A percentile compares a stretch with the other conserved stretches of the same genome.
Evolutionary conservation across 148 eudicot genomes (phyloP).

Genomic region (Pouteria glomerata): DNA sequence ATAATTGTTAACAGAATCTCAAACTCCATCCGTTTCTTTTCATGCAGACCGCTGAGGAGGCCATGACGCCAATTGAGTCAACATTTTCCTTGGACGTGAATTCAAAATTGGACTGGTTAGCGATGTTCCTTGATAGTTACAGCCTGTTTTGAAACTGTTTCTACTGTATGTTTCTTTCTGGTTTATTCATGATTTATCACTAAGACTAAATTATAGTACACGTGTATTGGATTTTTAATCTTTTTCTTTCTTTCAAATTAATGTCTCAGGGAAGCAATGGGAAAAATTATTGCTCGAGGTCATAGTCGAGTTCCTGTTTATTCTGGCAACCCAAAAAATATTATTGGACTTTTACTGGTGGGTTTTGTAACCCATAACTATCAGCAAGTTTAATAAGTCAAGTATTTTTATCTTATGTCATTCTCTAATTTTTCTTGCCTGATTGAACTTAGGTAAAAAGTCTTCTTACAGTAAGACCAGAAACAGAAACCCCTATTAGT

Average conservation of each 20-base stretch:
- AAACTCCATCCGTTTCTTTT: constrained; percentile 10
- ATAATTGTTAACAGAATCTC: neutral
- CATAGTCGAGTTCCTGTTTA: constrained; percentile 98
- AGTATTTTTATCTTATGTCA: neutral
- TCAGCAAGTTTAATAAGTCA: constrained; percentile 1
- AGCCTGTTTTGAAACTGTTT: neutral
- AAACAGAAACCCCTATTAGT: constrained; percentile 98
- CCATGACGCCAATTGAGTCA: constrained; percentile 98
- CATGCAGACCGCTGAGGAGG: constrained; percentile 92
- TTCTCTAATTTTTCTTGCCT: constrained; percentile 8
- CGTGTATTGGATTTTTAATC: neutral
- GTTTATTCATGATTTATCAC: neutral
- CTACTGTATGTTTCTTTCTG: constrained; percentile 1
- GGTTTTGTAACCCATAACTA: constrained; percentile 18
- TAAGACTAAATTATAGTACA: neutral
- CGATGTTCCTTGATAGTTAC: constrained; percentile 1
- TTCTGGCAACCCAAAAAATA: constrained; percentile 83
- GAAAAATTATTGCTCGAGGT: constrained; percentile 91
- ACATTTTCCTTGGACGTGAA: constrained; percentile 92
- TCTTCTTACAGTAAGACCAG: constrained; percentile 92
- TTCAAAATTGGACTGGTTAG: constrained; percentile 91
- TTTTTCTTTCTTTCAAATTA: neutral
- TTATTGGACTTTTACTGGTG: constrained; percentile 97
- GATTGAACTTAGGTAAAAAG: constrained; percentile 63
- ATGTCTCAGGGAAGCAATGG: constrained; percentile 90